Conservation (phyloP, 129 eudicot species). For the Sambucus nigra region DNA sequence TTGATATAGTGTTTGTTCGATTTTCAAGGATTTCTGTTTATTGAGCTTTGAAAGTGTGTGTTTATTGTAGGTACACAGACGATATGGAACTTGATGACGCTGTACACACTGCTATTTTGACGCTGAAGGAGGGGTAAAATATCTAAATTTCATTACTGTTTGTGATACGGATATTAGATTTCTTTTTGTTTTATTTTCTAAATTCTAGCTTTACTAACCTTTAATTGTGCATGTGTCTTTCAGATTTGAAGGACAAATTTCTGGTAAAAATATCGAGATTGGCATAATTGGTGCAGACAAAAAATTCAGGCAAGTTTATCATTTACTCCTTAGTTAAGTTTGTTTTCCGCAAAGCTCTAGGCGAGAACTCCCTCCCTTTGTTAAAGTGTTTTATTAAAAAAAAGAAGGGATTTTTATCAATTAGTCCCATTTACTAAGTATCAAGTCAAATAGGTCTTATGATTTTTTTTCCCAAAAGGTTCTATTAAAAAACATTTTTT, state of each 20-base stretch:
- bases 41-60: too few relatives aligned
- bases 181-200: not conserved
- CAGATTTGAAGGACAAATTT: conserved; percentile 98
- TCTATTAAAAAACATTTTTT: too few relatives aligned
- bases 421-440: too few relatives aligned
- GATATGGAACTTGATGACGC: conserved; percentile 99
- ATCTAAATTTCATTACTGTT: conserved; percentile 6
- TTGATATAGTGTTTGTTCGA: not conserved
- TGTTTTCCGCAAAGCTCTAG: too few relatives aligned
- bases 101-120: conserved; percentile 93
- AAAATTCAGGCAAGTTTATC: conserved; percentile 50
- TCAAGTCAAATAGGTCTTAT: too few relatives aligned
- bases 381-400: too few relatives aligned
- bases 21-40: not conserved
- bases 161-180: too few relatives aligned
- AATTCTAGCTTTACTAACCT: too few relatives aligned
- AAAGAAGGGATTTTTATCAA: too few relatives aligned
- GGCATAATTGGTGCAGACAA: conserved; percentile 86
- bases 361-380: too few relatives aligned
- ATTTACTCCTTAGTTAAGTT: too few relatives aligned
- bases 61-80: conserved; percentile 73
- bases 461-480: too few relatives aligned
- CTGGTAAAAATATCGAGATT: conserved; percentile 86
- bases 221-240: not conserved
- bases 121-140: conserved; percentile 93